phyloP scores from a whole-genome alignment of 306 rosid species.

The Rosa persica region DNA sequence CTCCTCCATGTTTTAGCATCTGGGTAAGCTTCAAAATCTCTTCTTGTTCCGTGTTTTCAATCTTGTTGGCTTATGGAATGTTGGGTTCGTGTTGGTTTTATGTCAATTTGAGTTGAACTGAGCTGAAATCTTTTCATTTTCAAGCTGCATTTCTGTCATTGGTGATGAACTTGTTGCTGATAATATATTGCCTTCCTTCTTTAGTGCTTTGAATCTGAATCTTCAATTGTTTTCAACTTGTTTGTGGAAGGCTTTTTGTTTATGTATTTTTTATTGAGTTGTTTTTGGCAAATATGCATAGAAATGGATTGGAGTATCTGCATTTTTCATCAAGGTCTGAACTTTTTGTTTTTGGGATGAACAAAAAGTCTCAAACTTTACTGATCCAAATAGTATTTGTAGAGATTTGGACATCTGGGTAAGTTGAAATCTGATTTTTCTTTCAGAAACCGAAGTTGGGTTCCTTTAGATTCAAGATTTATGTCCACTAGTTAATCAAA shows the following conservation, averaged over 20 bases:
- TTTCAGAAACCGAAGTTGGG: not conserved
- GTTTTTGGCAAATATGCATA: not conserved
- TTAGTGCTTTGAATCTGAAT: not conserved
- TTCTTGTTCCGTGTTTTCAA: slow-evolving; percentile 1
- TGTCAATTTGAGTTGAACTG: slow-evolving; percentile 22
- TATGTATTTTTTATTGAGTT: not conserved
- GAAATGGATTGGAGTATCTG: slow-evolving; percentile 11
- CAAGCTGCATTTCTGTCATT: slow-evolving; percentile 11
- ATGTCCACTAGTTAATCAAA: not conserved
- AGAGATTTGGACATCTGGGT: slow-evolving; percentile 9
- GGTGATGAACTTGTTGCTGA: slow-evolving; percentile 3
- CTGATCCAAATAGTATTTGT: not conserved
- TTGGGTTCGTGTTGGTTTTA: slow-evolving; percentile 3
- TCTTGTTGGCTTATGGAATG: not conserved
- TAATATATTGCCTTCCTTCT: not conserved
- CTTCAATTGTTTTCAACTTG: not conserved
- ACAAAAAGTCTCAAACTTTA: slow-evolving; percentile 1
- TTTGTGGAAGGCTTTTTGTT: not conserved
- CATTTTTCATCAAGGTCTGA: not conserved
- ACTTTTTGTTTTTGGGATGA: slow-evolving; percentile 10
- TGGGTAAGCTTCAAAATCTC: slow-evolving; percentile 37
- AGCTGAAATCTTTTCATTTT: not conserved
- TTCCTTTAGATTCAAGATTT: not conserved
- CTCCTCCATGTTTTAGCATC: slow-evolving; percentile 11
- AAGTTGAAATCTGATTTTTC: not conserved